These are phyloP conservation scores for Tetradesmus lagerheimii DNA, from an alignment of 139 green algal genomes.

Conservation along the genomic window DNA sequence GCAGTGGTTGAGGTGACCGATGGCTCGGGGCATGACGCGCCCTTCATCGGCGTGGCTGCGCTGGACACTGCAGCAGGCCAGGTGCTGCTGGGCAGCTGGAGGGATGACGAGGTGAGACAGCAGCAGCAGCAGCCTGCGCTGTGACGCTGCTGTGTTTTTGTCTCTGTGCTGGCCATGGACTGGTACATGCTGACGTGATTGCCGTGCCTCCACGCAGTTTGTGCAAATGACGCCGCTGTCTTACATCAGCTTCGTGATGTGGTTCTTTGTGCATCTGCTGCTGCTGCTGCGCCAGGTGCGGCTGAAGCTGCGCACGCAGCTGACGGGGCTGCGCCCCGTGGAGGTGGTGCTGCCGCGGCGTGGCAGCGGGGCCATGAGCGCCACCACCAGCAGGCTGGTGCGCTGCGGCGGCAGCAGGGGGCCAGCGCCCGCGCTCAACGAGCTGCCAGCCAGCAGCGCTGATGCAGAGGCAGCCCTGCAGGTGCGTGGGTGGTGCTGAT, in stretches of 20 bases:
- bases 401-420: constrained; percentile 43
- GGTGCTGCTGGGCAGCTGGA: constrained; percentile 56
- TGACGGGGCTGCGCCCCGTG: constrained; percentile 80
- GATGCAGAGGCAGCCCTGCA: not conserved
- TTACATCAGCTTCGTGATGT: not conserved
- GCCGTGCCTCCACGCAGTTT: not conserved
- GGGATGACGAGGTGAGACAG: constrained; percentile 79
- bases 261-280: not conserved
- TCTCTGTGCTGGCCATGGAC: too few relatives aligned
- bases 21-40: not conserved
- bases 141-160: not conserved
- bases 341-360: constrained; percentile 85
- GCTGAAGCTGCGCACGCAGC: constrained; percentile 76
- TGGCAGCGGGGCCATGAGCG: constrained; percentile 49
- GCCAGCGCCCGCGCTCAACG: constrained; percentile 27
- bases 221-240: too few relatives aligned
- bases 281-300: constrained; percentile 55
- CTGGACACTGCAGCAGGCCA: constrained; percentile 61
- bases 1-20: constrained; percentile 50
- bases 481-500: constrained; percentile 5
- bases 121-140: not conserved
- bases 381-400: constrained; percentile 43
- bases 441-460: constrained; percentile 32
- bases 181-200: not conserved
- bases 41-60: constrained; percentile 75